phyloP scores from a whole-genome alignment of 2,329 filamentous ascomycete genomes.

The Xylariaceae sp. region DNA sequence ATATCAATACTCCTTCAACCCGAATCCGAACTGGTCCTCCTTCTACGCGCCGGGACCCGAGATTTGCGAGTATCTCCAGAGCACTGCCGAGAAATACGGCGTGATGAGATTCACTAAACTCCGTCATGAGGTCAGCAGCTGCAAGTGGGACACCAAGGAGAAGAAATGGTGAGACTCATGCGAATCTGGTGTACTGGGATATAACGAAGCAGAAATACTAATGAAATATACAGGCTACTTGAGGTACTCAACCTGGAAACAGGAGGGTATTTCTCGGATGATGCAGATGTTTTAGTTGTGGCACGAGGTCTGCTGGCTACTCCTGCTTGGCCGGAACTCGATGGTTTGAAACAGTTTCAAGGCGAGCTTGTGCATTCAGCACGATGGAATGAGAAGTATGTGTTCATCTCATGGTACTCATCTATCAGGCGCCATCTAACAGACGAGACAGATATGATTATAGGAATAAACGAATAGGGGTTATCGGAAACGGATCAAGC shows the following conservation, averaged over 20 bases:
- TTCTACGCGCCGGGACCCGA: slow-evolving; percentile 48
- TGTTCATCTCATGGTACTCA: not conserved
- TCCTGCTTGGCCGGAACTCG: slow-evolving; percentile 41
- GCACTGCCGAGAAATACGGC: slow-evolving; percentile 43
- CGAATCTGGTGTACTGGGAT: not conserved
- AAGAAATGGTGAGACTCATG: slow-evolving; percentile 35
- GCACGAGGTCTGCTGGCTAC: slow-evolving; percentile 42
- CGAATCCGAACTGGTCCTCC: slow-evolving; percentile 51
- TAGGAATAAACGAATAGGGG: slow-evolving; percentile 43
- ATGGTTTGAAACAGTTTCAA: slow-evolving; percentile 37
- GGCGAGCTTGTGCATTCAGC: slow-evolving; percentile 45
- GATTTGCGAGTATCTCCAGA: slow-evolving; percentile 46
- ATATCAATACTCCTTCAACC: slow-evolving; percentile 53
- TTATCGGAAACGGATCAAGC: slow-evolving; percentile 51
- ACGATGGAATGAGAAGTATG: slow-evolving; percentile 39
- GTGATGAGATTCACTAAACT: slow-evolving; percentile 45
- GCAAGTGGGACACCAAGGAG: slow-evolving; percentile 36
- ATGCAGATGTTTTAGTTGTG: slow-evolving; percentile 37
- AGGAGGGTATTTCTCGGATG: slow-evolving; percentile 36
- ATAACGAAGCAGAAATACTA: not conserved
- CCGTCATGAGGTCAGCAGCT: slow-evolving; percentile 37
- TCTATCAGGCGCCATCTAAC: not conserved
- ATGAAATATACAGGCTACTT: slow-evolving; percentile 27
- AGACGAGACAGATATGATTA: slow-evolving; percentile 40
- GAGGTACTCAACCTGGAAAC: slow-evolving; percentile 33